phyloP scores from a whole-genome alignment of 2,329 filamentous ascomycete genomes.

The Fusarium pseudograminearum region DNA sequence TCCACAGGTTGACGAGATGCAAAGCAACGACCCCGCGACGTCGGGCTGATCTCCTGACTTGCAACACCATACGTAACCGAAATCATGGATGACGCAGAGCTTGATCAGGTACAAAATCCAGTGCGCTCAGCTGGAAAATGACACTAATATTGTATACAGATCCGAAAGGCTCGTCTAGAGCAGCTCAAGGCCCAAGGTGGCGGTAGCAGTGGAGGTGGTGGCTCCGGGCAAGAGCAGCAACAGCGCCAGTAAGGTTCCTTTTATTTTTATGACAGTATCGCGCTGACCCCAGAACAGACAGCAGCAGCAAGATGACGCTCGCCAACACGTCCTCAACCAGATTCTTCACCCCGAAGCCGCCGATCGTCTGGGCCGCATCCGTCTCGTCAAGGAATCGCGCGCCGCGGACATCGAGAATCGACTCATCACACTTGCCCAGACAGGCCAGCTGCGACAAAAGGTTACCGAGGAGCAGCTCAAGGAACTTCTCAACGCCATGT shows the following conservation, averaged over 20 bases:
- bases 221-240: constrained; percentile 66
- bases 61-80: constrained; percentile 21
- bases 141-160: constrained; percentile 63
- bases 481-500: constrained; percentile 85
- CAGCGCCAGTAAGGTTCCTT: constrained; percentile 59
- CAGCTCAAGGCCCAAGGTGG: constrained; percentile 84
- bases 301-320: constrained; percentile 74
- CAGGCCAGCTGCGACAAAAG: constrained; percentile 86
- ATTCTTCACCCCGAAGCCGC: constrained; percentile 95
- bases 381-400: constrained; percentile 92
- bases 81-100: constrained; percentile 60
- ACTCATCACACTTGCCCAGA: constrained; percentile 89
- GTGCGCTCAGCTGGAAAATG: too few relatives aligned
- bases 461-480: constrained; percentile 95
- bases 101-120: constrained; percentile 54
- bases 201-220: constrained; percentile 59
- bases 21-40: constrained; percentile 36
- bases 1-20: constrained; percentile 31
- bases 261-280: neutral
- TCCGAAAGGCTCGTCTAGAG: constrained; percentile 90
- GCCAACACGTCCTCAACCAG: constrained; percentile 83
- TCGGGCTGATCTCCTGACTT: constrained; percentile 39
- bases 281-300: constrained; percentile 41
- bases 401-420: constrained; percentile 92
- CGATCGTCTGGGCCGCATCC: constrained; percentile 92